A percentile compares a stretch with the other conserved stretches of the same genome.
Evolutionary conservation across 2,329 filamentous ascomycete genomes (phyloP).

Genomic region (Beauveria bassiana): DNA sequence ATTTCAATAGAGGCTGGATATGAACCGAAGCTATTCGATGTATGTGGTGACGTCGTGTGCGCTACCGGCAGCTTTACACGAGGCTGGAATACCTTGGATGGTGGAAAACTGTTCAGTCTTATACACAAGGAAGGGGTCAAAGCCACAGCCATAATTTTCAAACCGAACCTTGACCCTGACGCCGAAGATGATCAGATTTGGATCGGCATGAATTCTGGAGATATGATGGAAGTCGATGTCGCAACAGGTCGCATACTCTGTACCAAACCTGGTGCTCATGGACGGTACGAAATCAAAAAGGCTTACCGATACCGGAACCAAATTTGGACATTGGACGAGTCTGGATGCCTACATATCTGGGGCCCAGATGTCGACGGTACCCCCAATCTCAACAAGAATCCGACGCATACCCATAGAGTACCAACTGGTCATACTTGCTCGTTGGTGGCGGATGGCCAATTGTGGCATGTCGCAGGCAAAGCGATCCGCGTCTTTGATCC

Average conservation of each 20-base stretch:
- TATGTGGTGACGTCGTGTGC: conserved; percentile 81
- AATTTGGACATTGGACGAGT: conserved; percentile 90
- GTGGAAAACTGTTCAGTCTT: conserved; percentile 72
- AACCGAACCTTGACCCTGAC: conserved; percentile 67
- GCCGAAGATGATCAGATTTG: conserved; percentile 78
- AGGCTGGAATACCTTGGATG: conserved; percentile 79
- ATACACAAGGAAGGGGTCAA: conserved; percentile 80
- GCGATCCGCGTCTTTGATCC: conserved; percentile 80
- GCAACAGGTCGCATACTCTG: conserved; percentile 60
- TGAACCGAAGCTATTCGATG: conserved; percentile 77
- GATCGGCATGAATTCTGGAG: conserved; percentile 83
- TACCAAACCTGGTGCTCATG: conserved; percentile 65
- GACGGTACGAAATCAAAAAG: conserved; percentile 69
- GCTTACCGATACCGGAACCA: conserved; percentile 83
- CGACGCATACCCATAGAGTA: conserved; percentile 65
- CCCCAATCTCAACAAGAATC: conserved; percentile 66
- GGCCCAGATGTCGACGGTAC: conserved; percentile 62
- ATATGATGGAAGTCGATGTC: conserved; percentile 84
- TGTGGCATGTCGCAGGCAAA: conserved; percentile 86
- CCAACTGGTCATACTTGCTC: conserved; percentile 81
- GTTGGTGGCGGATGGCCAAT: conserved; percentile 71
- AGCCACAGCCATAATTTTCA: conserved; percentile 75
- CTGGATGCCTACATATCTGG: conserved; percentile 83
- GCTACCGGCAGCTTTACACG: conserved; percentile 81
- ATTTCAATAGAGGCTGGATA: conserved; percentile 76